These are phyloP conservation scores for Termitomyces heimii DNA, from an alignment of 768 basidiomycete genomes.

Conservation along the genomic window DNA sequence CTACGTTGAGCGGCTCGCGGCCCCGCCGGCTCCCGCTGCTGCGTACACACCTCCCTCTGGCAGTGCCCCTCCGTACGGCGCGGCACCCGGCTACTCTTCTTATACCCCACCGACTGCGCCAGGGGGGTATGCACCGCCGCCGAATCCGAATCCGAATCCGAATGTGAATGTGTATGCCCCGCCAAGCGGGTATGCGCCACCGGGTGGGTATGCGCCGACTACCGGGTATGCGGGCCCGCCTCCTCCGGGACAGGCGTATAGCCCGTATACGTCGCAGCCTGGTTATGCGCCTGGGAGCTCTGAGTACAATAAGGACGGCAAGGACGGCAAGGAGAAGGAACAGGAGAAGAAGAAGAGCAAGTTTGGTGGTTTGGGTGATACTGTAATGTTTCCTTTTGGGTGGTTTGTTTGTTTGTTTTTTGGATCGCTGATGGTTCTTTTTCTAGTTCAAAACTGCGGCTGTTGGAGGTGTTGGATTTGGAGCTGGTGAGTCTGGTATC, in stretches of 20 bases:
- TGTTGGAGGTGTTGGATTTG: constrained; percentile 67
- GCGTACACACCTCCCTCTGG: constrained; percentile 3
- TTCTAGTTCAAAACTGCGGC: constrained; percentile 45
- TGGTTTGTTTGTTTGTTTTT: too few species aligned
- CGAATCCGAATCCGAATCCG: too few species aligned
- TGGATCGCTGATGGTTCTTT: constrained; percentile 20
- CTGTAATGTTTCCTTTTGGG: constrained; percentile 27
- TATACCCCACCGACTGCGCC: constrained; percentile 1
- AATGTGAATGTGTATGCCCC: not conserved
- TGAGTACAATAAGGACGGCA: not conserved
- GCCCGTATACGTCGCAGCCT: constrained; percentile 6
- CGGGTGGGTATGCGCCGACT: constrained; percentile 2
- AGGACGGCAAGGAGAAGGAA: constrained; percentile 2
- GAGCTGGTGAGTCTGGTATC: constrained; percentile 43
- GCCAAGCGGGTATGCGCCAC: not conserved
- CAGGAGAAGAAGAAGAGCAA: constrained; percentile 45
- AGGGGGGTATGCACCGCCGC: not conserved
- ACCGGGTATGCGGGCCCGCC: constrained; percentile 9
- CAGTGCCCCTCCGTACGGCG: not conserved
- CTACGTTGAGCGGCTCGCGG: constrained; percentile 53
- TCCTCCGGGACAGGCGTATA: constrained; percentile 6
- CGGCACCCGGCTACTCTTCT: not conserved
- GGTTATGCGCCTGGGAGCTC: not conserved
- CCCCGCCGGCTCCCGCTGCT: constrained; percentile 8
- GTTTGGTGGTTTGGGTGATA: constrained; percentile 46